phyloP scores from a whole-genome alignment of 2,329 filamentous ascomycete genomes.

The Botrytis byssoidea region DNA sequence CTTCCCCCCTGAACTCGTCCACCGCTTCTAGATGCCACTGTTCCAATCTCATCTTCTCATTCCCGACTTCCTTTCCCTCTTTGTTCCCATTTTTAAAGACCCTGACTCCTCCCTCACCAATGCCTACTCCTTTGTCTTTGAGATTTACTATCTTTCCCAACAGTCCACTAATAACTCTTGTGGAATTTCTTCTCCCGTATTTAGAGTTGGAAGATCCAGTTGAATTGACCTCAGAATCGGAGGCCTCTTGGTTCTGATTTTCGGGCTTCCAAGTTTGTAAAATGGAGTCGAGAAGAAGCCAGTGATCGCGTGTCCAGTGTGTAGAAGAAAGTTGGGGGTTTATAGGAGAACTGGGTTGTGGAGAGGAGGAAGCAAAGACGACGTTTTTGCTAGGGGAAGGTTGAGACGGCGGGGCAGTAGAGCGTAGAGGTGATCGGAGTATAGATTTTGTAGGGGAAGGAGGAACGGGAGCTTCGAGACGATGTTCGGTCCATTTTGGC shows the following conservation, averaged over 20 bases:
- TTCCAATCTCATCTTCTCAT: slow-evolving; percentile 34
- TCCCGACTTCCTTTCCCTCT: slow-evolving; percentile 20
- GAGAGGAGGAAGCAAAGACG: slow-evolving; percentile 39
- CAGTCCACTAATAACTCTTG: slow-evolving; percentile 36
- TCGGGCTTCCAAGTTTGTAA: slow-evolving; percentile 34
- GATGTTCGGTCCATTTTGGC: slow-evolving; percentile 34
- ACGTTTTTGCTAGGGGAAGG: slow-evolving; percentile 35
- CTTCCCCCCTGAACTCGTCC: slow-evolving; percentile 36
- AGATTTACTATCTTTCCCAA: slow-evolving; percentile 33
- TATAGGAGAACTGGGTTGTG: slow-evolving; percentile 29
- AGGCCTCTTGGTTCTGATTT: slow-evolving; percentile 17
- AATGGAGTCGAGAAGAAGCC: slow-evolving; percentile 36
- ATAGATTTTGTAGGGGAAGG: slow-evolving; percentile 38
- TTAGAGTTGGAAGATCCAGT: slow-evolving; percentile 11
- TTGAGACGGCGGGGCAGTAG: slow-evolving; percentile 19
- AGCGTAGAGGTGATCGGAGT: slow-evolving; percentile 36
- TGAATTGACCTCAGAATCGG: not conserved
- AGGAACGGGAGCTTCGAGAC: slow-evolving; percentile 19
- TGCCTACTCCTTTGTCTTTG: slow-evolving; percentile 11
- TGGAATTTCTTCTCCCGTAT: slow-evolving; percentile 31
- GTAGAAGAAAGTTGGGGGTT: slow-evolving; percentile 30
- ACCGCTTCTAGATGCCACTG: slow-evolving; percentile 41
- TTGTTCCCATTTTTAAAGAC: not conserved
- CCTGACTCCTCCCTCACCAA: slow-evolving; percentile 4
- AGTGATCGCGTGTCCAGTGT: slow-evolving; percentile 38